phyloP scores from a whole-genome alignment of 2,329 filamentous ascomycete genomes.

The Myriosclerotinia scirpicola region DNA sequence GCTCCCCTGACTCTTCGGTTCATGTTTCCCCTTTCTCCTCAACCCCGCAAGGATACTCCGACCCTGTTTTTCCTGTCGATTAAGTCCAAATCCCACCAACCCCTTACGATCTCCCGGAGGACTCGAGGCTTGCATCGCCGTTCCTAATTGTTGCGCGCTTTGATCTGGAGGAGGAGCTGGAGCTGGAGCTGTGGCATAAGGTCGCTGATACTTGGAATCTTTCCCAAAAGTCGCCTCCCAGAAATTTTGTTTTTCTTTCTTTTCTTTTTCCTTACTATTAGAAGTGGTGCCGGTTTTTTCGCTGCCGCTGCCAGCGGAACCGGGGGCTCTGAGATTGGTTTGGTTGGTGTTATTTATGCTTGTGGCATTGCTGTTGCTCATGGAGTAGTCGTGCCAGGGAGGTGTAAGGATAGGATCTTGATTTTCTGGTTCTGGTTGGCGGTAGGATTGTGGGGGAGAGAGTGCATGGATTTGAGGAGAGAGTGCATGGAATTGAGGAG shows the following conservation, averaged over 20 bases:
- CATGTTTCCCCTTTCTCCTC: slow-evolving; percentile 30
- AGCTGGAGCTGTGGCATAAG: slow-evolving; percentile 21
- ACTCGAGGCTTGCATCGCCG: slow-evolving; percentile 15
- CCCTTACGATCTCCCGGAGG: slow-evolving; percentile 31
- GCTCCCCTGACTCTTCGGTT: slow-evolving; percentile 23
- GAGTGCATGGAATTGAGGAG: background rate
- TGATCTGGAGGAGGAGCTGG: slow-evolving; percentile 12
- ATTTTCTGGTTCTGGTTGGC: slow-evolving; percentile 16
- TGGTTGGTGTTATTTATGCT: slow-evolving; percentile 6
- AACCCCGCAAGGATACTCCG: slow-evolving; percentile 38
- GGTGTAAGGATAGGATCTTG: slow-evolving; percentile 27
- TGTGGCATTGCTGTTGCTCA: slow-evolving; percentile 12
- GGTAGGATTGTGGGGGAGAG: background rate
- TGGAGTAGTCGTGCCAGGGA: slow-evolving; percentile 25
- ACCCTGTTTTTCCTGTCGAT: slow-evolving; percentile 35
- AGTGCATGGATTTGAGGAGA: background rate
- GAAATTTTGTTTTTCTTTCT: slow-evolving; percentile 38
- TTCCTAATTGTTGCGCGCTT: slow-evolving; percentile 21
- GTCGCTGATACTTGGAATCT: slow-evolving; percentile 34
- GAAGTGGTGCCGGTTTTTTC: slow-evolving; percentile 22
- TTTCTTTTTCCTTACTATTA: slow-evolving; percentile 26
- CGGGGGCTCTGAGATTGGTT: slow-evolving; percentile 24
- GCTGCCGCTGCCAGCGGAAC: slow-evolving; percentile 33
- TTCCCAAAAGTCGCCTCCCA: slow-evolving; percentile 41
- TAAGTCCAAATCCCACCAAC: slow-evolving; percentile 25